Conservation (phyloP, 2,329 filamentous ascomycete genomes). For the Clonostachys chloroleuca region DNA sequence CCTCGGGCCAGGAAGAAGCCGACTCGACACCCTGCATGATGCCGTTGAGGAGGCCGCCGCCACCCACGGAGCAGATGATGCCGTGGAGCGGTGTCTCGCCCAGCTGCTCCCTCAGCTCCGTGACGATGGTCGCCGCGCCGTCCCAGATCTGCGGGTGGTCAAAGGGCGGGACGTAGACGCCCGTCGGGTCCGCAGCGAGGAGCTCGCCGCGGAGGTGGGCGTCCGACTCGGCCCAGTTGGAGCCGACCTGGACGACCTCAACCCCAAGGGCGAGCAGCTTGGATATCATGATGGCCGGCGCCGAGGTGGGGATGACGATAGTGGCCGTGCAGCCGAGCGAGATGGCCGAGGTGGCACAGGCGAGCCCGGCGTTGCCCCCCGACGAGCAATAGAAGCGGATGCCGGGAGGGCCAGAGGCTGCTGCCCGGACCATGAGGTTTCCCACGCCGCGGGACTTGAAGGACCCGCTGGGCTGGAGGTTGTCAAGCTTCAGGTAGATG, state of each 20-base stretch:
- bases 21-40: constrained; percentile 61
- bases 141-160: constrained; percentile 66
- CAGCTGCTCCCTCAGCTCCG: constrained; percentile 37
- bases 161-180: constrained; percentile 66
- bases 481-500: constrained; percentile 82
- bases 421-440: constrained; percentile 53
- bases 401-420: constrained; percentile 17
- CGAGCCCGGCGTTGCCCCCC: constrained; percentile 82
- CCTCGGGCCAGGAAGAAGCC: background rate
- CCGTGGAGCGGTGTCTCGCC: constrained; percentile 53
- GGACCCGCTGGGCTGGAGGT: constrained; percentile 77
- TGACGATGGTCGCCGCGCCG: constrained; percentile 56
- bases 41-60: constrained; percentile 75
- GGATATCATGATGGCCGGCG: constrained; percentile 64
- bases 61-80: constrained; percentile 75
- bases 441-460: constrained; percentile 83
- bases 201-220: constrained; percentile 56
- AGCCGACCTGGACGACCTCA: constrained; percentile 64
- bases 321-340: constrained; percentile 63
- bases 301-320: constrained; percentile 67
- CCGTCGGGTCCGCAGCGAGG: constrained; percentile 45
- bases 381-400: constrained; percentile 76
- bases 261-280: constrained; percentile 68
- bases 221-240: constrained; percentile 67
- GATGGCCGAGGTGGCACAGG: constrained; percentile 69